phyloP scores from a whole-genome alignment of 768 basidiomycete species.

The Kwoniella pini region DNA sequence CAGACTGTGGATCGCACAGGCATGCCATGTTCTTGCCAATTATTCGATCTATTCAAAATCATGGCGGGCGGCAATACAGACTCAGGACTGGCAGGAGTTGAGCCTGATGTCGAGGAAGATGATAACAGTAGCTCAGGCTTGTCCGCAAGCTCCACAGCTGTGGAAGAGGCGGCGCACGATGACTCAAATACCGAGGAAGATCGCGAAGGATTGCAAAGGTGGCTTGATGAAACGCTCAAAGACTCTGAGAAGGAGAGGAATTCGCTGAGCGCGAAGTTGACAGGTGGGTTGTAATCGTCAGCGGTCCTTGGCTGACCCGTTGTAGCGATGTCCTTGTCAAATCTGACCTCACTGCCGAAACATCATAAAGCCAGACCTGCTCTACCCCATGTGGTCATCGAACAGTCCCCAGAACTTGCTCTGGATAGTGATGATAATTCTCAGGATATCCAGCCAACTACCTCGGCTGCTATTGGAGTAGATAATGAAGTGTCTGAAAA shows the following conservation, averaged over 20 bases:
- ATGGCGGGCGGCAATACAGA: slow-evolving; percentile 30
- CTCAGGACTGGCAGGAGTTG: neutral
- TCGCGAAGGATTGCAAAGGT: slow-evolving; percentile 6
- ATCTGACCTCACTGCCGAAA: slow-evolving; percentile 17
- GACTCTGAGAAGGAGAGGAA: slow-evolving; percentile 18
- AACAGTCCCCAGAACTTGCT: neutral
- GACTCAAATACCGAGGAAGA: neutral
- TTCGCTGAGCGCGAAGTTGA: slow-evolving; percentile 26
- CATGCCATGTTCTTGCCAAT: slow-evolving; percentile 20
- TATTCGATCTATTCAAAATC: slow-evolving; percentile 39
- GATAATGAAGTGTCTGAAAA: slow-evolving; percentile 55
- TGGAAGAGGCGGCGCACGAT: neutral
- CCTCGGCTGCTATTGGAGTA: slow-evolving; percentile 6
- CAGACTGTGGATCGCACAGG: slow-evolving; percentile 5
- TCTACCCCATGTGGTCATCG: slow-evolving; percentile 1
- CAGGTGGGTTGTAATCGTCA: slow-evolving; percentile 26
- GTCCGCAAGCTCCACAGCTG: neutral
- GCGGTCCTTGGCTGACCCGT: slow-evolving; percentile 1
- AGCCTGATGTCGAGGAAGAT: slow-evolving; percentile 27
- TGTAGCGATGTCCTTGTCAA: slow-evolving; percentile 26
- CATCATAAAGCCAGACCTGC: slow-evolving; percentile 2
- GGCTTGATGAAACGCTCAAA: slow-evolving; percentile 24
- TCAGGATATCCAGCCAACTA: slow-evolving; percentile 1
- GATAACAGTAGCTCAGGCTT: slow-evolving; percentile 3
- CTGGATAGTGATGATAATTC: neutral